Conservation (phyloP, 2,329 filamentous ascomycete genomes). For the Diaporthe ilicicola region DNA sequence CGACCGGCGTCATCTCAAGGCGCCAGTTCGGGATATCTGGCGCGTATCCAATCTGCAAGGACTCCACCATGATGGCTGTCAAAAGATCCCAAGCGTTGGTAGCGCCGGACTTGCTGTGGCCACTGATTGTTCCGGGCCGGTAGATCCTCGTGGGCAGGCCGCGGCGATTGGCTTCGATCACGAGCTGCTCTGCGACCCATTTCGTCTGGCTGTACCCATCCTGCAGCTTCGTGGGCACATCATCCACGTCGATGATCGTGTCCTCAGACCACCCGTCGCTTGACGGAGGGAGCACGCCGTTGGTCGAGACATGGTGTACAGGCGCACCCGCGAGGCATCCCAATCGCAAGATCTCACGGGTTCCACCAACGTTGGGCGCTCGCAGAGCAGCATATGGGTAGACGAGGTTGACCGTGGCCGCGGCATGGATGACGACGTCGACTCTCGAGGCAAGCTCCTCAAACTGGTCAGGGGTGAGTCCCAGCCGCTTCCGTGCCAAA, state of each 20-base stretch:
- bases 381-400: constrained; percentile 83
- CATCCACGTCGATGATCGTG: constrained; percentile 70
- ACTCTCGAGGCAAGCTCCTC: constrained; percentile 70
- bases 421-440: constrained; percentile 80
- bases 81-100: constrained; percentile 83
- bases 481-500: constrained; percentile 72
- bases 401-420: constrained; percentile 81
- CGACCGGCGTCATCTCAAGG: constrained; percentile 85
- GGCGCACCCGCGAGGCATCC: constrained; percentile 74
- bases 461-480: constrained; percentile 72
- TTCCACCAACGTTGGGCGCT: constrained; percentile 81
- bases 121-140: constrained; percentile 80
- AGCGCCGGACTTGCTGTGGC: constrained; percentile 77
- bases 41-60: constrained; percentile 74
- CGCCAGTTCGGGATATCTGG: constrained; percentile 79
- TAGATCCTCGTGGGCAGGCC: constrained; percentile 77
- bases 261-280: constrained; percentile 76
- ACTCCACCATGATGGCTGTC: constrained; percentile 80
- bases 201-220: constrained; percentile 85
- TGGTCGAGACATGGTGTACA: constrained; percentile 81
- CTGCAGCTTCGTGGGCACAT: constrained; percentile 72
- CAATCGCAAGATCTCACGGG: constrained; percentile 76
- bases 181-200: constrained; percentile 81
- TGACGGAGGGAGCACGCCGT: constrained; percentile 79
- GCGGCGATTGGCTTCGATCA: constrained; percentile 72